Conservation (phyloP, 2,329 filamentous ascomycete genomes). For the Calonectria hawksworthii region DNA sequence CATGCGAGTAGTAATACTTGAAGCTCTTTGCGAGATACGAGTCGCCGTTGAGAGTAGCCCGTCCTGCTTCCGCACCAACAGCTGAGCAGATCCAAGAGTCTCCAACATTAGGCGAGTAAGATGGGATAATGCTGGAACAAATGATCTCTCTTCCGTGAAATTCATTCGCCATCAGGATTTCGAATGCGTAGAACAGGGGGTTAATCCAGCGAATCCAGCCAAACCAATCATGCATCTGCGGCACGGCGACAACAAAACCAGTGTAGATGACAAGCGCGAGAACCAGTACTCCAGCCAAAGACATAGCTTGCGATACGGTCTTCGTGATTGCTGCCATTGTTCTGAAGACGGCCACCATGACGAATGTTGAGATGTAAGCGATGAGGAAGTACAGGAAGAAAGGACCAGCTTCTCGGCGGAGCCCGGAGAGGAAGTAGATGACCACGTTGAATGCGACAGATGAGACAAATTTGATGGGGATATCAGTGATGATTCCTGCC, state of each 20-base stretch:
- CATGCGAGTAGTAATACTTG: conserved; percentile 64
- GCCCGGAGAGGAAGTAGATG: conserved; percentile 65
- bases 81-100: conserved; percentile 63
- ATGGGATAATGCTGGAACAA: conserved; percentile 63
- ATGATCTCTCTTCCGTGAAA: conserved; percentile 66
- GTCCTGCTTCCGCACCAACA: conserved; percentile 65
- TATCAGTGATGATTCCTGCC: conserved; percentile 46
- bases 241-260: conserved; percentile 41
- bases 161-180: conserved; percentile 78
- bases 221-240: conserved; percentile 78
- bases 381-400: conserved; percentile 85
- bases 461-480: conserved; percentile 55
- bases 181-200: conserved; percentile 78
- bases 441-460: conserved; percentile 63
- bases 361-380: conserved; percentile 74
- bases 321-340: conserved; percentile 78
- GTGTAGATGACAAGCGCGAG: conserved; percentile 60
- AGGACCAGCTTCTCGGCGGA: conserved; percentile 69
- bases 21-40: conserved; percentile 67
- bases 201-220: conserved; percentile 80
- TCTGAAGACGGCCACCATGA: conserved; percentile 74
- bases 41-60: conserved; percentile 66
- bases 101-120: conserved; percentile 55
- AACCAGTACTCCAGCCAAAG: conserved; percentile 65
- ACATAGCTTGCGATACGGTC: conserved; percentile 71